phyloP scores from a whole-genome alignment of 257 asterid genomes.

The Capsicum baccatum region DNA sequence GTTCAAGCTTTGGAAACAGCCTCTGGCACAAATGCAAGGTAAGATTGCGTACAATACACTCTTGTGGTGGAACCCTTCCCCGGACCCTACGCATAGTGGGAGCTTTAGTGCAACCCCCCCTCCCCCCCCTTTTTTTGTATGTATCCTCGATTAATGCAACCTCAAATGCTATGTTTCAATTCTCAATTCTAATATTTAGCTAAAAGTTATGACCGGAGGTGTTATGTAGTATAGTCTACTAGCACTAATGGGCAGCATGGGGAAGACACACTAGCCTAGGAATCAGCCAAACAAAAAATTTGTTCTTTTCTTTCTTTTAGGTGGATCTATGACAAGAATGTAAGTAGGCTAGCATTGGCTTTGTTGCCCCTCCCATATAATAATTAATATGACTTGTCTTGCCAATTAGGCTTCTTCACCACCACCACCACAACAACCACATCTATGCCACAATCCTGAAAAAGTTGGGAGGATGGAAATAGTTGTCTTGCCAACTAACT shows the following conservation, averaged over 20 bases:
- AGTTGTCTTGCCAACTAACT: slow-evolving; percentile 13
- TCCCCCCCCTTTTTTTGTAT: no score
- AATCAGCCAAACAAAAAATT: neutral
- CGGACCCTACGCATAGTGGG: no score
- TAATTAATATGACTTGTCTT: neutral
- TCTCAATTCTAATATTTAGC: slow-evolving; percentile 21
- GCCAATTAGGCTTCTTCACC: neutral
- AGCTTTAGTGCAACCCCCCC: no score
- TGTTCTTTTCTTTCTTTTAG: neutral
- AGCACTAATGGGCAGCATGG: neutral
- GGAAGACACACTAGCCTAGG: neutral
- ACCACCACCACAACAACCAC: neutral
- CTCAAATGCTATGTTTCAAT: slow-evolving; percentile 24
- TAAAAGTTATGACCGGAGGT: neutral
- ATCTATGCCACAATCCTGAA: neutral
- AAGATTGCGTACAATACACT: no score
- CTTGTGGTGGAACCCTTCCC: no score
- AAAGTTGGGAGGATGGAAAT: neutral
- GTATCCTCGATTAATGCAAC: neutral
- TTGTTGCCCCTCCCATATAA: neutral
- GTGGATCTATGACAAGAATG: neutral
- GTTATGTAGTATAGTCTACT: neutral
- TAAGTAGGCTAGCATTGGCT: neutral
- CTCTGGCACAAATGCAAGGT: no score
- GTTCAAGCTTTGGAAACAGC: no score